Conservation (phyloP, 345 rosid genomes). For the Bruguiera sexangula region DNA sequence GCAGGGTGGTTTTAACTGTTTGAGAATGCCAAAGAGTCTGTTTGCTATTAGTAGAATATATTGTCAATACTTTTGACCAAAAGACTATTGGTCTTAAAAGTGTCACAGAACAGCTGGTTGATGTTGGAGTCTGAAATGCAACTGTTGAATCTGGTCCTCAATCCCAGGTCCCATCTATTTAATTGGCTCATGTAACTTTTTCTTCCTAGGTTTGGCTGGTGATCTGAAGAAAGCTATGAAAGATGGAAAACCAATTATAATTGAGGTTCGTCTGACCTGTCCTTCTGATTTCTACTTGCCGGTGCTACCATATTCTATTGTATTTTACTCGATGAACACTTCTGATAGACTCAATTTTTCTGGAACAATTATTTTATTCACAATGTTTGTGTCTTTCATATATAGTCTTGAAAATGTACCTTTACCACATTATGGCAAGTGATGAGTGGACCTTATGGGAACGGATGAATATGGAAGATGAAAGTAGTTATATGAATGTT, state of each 20-base stretch:
- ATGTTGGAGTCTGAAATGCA: no score
- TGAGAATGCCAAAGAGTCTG: slow-evolving; percentile 8
- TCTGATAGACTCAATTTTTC: no score
- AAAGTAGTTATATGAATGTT: background rate
- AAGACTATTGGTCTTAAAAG: background rate
- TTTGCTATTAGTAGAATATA: slow-evolving; percentile 6
- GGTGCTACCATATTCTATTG: background rate
- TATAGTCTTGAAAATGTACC: background rate
- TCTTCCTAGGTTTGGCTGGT: slow-evolving; percentile 81
- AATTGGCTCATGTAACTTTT: slow-evolving; percentile 17
- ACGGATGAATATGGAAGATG: background rate
- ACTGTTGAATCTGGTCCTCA: no score
- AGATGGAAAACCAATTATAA: slow-evolving; percentile 98
- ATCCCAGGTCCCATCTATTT: background rate
- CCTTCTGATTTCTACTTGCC: background rate
- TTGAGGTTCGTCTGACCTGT: slow-evolving; percentile 55
- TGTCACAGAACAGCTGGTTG: no score
- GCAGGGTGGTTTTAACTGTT: background rate
- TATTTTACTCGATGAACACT: background rate
- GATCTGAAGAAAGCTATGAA: slow-evolving; percentile 99
- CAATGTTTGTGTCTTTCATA: background rate
- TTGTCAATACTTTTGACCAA: background rate
- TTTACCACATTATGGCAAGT: background rate
- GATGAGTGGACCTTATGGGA: background rate
- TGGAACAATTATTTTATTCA: no score